Evolutionary conservation across 495 filamentous ascomycete genomes (phyloP), one percentile per base, ranked within the genome.

Genomic region (Penicillium waksmanii): DNA sequence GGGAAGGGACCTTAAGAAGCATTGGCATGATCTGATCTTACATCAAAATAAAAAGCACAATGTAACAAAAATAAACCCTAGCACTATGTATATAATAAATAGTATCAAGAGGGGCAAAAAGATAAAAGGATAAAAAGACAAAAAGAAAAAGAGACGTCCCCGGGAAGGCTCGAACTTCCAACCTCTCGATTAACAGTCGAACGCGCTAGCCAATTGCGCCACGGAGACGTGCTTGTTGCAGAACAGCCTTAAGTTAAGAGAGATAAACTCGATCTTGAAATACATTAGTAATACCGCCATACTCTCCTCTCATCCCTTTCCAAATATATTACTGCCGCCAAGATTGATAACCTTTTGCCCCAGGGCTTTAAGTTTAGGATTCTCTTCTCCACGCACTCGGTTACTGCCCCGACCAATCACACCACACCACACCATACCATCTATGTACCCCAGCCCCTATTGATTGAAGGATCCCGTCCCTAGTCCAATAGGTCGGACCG

Each of bases 191-290:
- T 78, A 78, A 78, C 76, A 78, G 76, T 78, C 76, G 67, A 67
- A 78, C 76, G 76, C 76, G 76, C 76, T 78, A 78, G 67, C 76
- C 76, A 65, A 78, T 79, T 78, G 75, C 75, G 75, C 75, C 75
- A 78, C 75, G 74, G 71, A 71, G 68, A 73, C 68, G 25, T 54
- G 51, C 42, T 51, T 48, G 21, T 53, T 57, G 52, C 43, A 40
- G 44, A 31, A 6, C 18, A 6, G 3, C 25, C 38, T n/a, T 9
- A 44, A 25, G 35, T 17, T 10, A 35, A 13, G 17, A 25, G 23
- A 1, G 25, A 47, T 23, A 42, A 2, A 35, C 34, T 8, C 4
- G 34, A 35, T n/a, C n/a, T n/a, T n/a, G n/a, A n/a, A n/a, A n/a
- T n/a, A n/a, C n/a, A n/a, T n/a, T n/a, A n/a, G n/a, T n/a, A n/a